Evolutionary conservation across 306 rosid species (phyloP).

Genomic region (Senna tora): DNA sequence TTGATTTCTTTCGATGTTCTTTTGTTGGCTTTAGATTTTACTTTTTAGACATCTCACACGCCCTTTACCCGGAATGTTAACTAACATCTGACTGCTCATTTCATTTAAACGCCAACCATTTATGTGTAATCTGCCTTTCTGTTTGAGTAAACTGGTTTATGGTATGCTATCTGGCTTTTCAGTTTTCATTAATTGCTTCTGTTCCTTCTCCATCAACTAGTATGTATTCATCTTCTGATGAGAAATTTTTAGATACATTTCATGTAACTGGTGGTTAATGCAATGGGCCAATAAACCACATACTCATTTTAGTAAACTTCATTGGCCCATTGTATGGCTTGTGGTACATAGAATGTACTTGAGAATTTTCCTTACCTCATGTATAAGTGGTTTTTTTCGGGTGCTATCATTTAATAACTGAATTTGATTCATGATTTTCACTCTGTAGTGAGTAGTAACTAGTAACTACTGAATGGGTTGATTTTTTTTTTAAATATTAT

Average conservation of each 20-base stretch:
- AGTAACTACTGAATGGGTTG: not conserved
- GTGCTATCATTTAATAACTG: not conserved
- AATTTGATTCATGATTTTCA: constrained; percentile 17
- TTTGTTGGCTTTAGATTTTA: constrained; percentile 6
- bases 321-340: too few species aligned
- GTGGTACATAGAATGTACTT: too few species aligned
- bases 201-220: constrained; percentile 7
- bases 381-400: not conserved
- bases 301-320: too few species aligned
- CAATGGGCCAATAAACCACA: too few species aligned
- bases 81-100: not conserved
- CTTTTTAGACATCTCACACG: not conserved
- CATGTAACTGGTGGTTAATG: too few species aligned
- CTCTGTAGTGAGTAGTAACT: not conserved
- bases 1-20: constrained; percentile 1
- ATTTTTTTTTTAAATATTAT: not conserved
- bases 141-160: not conserved
- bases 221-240: not conserved
- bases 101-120: constrained; percentile 23
- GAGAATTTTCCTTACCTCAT: not conserved
- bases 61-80: not conserved
- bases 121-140: not conserved
- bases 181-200: not conserved
- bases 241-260: too few species aligned
- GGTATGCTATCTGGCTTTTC: not conserved